A percentile compares a stretch with the other conserved stretches of the same genome.
Evolutionary conservation across 1,284 basidiomycete genomes (phyloP).

Genomic region (Kwoniella shivajii): DNA sequence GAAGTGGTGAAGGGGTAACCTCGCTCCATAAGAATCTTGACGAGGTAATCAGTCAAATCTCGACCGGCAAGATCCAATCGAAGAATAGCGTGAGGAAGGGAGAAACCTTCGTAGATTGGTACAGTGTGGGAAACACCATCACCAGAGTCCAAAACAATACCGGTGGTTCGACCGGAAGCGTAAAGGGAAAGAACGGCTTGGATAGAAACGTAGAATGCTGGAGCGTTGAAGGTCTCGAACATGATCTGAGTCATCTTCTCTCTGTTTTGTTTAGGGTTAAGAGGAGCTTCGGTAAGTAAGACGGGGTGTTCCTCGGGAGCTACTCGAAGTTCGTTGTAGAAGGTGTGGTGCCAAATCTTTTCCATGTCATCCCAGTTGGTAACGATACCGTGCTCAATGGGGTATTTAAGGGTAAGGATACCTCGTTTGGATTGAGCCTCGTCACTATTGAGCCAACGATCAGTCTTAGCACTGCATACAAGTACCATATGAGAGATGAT

Average conservation of each 20-base stretch:
- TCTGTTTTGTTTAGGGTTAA: slow-evolving; percentile 92
- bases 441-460: slow-evolving; percentile 60
- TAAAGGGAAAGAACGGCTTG: slow-evolving; percentile 91
- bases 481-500: background rate
- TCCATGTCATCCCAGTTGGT: slow-evolving; percentile 98
- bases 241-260: slow-evolving; percentile 98
- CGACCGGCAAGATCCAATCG: slow-evolving; percentile 94
- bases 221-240: slow-evolving; percentile 95
- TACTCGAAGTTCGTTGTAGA: slow-evolving; percentile 82
- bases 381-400: slow-evolving; percentile 73
- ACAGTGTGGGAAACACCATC: slow-evolving; percentile 94
- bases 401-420: slow-evolving; percentile 88
- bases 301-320: slow-evolving; percentile 85
- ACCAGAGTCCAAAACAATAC: slow-evolving; percentile 92
- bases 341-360: slow-evolving; percentile 92
- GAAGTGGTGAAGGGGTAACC: slow-evolving; percentile 94
- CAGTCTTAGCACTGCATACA: background rate
- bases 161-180: slow-evolving; percentile 87
- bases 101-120: slow-evolving; percentile 94
- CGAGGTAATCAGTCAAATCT: slow-evolving; percentile 88
- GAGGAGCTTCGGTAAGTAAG: slow-evolving; percentile 89
- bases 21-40: slow-evolving; percentile 91
- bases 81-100: slow-evolving; percentile 90
- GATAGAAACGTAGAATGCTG: slow-evolving; percentile 90
- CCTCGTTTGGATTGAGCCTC: slow-evolving; percentile 95